Evolutionary conservation across 257 asterid genomes (phyloP).

Genomic region (Nicotiana attenuata): DNA sequence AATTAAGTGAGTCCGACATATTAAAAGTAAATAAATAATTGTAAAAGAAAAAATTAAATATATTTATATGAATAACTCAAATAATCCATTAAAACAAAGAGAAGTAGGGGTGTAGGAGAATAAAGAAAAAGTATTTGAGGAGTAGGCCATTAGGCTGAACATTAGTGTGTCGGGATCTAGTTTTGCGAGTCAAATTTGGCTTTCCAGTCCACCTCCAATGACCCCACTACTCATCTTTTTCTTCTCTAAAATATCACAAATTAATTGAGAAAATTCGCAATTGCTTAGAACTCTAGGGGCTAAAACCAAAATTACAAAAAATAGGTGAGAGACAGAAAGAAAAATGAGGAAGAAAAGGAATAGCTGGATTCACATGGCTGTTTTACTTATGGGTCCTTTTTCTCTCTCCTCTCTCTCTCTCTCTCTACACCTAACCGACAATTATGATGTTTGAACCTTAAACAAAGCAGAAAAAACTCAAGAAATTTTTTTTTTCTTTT

Average conservation of each 20-base stretch:
- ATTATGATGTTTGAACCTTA: conserved; percentile 42
- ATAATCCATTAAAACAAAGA: too few species aligned
- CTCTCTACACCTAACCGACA: conserved; percentile 57
- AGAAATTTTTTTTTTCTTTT: conserved; percentile 7
- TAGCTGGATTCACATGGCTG: conserved; percentile 78
- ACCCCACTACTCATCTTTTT: conserved; percentile 1
- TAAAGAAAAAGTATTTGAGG: neutral
- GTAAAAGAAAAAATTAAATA: too few species aligned
- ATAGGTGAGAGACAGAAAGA: conserved; percentile 7
- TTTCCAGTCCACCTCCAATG: neutral
- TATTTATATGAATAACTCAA: too few species aligned
- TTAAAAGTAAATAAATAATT: too few species aligned
- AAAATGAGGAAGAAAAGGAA: conserved; percentile 11
- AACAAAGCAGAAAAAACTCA: conserved; percentile 14
- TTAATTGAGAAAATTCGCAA: neutral
- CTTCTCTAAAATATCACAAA: neutral
- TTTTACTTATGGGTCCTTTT: conserved; percentile 38
- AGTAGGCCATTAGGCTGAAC: neutral
- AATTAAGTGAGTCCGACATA: too few species aligned
- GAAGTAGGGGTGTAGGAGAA: neutral
- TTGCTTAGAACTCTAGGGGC: neutral
- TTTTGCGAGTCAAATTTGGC: conserved; percentile 6
- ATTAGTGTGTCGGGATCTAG: neutral
- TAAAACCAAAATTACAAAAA: neutral
- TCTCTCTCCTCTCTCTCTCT: conserved; percentile 19